Evolutionary conservation across 2,329 filamentous ascomycete species (phyloP).

Genomic region (Helminthosporium solani): DNA sequence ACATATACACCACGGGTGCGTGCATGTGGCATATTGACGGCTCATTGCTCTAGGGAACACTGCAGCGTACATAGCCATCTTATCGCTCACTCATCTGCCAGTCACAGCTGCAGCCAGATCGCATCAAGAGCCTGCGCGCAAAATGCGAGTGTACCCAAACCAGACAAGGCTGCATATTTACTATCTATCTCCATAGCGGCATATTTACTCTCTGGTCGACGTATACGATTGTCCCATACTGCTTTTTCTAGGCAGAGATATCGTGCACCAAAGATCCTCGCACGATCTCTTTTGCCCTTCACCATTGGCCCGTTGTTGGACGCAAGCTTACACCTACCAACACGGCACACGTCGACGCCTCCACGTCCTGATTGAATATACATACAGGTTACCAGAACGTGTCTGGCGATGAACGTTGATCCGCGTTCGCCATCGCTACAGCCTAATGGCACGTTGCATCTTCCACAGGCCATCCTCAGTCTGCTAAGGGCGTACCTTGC

Average conservation of each 20-base stretch:
- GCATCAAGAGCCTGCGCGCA: not conserved
- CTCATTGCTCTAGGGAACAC: no score
- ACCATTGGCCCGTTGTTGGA: constrained; percentile 33
- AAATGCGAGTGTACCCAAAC: not conserved
- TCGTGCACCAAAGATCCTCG: constrained; percentile 31
- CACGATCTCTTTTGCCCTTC: constrained; percentile 29
- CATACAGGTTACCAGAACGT: constrained; percentile 36
- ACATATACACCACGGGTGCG: not conserved
- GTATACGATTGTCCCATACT: constrained; percentile 28
- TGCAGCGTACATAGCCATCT: no score
- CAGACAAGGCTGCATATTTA: constrained; percentile 13
- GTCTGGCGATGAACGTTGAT: constrained; percentile 38
- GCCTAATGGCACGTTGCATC: constrained; percentile 36
- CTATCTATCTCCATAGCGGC: constrained; percentile 21
- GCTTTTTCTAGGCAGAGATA: constrained; percentile 30
- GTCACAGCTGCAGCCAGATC: not conserved
- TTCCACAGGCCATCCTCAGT: constrained; percentile 41
- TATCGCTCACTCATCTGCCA: not conserved
- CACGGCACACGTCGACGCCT: constrained; percentile 23
- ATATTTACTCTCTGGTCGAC: constrained; percentile 26
- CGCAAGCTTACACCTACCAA: constrained; percentile 16
- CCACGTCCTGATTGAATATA: constrained; percentile 36
- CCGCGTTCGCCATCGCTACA: constrained; percentile 26
- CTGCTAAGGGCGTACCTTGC: constrained; percentile 32
- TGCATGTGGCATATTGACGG: no score